Evolutionary conservation across 75 land plant genomes (phyloP), one percentile per base, ranked within the genome.

Genomic region (Picea glauca): DNA sequence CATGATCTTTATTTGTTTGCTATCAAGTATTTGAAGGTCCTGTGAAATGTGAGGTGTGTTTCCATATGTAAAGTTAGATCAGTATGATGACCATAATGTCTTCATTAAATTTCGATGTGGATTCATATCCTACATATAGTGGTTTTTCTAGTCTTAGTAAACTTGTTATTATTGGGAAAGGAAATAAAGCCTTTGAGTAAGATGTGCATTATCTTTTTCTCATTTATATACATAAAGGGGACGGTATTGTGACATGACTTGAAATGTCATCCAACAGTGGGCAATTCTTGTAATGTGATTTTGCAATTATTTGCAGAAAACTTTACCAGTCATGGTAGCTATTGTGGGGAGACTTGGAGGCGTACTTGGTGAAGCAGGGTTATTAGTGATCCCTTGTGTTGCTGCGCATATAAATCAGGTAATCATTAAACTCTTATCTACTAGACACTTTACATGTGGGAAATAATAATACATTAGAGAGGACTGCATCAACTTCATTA

Each of bases 331-430:
- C 2, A 78, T 87, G 82, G 89, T 94, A 35, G 95, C 95, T 17
- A 91, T 96, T 43, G 93, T 93, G 23, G 93, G 87, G 56, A 89
- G 87, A 75, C 95, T 96, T 81, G 85, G 88, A 32, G 92, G 93
- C 40, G 87, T 83, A 65, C 63, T 96, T 35, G 99, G 98, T 60
- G 92, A 92, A 84, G 79, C 92, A 66, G 98, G 98, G 4, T 77
- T 96, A 60, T 75, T 96, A 76, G 89, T 94, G 80, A 82, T 96
- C 74, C 98, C 99, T 31, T 91, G 95, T 84, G 86, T 96, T 58
- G 91, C 91, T 60, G 87, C 95, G 18, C 99, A 96, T 75, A 83
- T 91, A 43, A 84, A 58, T 56, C 93, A 91, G 91, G 91, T 89
- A 61, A 74, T 50, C 38, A 23, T 64, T 21, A 50, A 46, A 9